Percentiles rank a stretch among this genome's conserved stretches.
Conservation (phyloP, 495 filamentous ascomycete genomes). For the Bacidia gigantensis region DNA sequence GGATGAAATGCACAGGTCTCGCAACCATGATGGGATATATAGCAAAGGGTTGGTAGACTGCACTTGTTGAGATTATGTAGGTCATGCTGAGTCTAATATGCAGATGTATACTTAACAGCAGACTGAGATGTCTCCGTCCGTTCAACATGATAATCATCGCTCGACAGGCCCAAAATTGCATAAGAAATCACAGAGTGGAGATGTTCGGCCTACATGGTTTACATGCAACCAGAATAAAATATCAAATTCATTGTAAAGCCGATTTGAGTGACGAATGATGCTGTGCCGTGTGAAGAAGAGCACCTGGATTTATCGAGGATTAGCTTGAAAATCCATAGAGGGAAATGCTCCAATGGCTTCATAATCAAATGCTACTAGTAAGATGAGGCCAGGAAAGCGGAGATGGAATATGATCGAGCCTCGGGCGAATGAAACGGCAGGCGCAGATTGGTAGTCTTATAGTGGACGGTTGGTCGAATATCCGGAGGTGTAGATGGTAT, state of each 20-base stretch:
- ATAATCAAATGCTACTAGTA: background rate
- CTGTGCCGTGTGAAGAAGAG: background rate
- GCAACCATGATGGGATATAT: background rate
- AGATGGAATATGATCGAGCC: background rate
- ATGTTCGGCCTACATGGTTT: background rate
- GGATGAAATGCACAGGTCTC: background rate
- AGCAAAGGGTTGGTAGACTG: background rate
- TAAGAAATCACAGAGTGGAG: background rate
- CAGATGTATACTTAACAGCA: background rate
- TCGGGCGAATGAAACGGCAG: background rate
- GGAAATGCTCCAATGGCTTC: background rate
- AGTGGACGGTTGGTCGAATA: background rate
- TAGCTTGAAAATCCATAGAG: background rate
- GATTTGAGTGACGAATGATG: background rate
- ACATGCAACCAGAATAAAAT: background rate
- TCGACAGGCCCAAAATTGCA: too few relatives aligned
- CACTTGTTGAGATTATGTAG: background rate
- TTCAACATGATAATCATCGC: background rate
- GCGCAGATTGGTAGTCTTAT: background rate
- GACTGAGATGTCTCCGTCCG: background rate
- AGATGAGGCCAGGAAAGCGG: background rate
- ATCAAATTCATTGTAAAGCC: background rate
- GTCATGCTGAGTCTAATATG: background rate
- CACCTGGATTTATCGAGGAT: background rate
- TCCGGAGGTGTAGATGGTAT: background rate